Evolutionary conservation across 2,329 filamentous ascomycete species (phyloP).

Genomic region (Magnaporthiopsis poae): DNA sequence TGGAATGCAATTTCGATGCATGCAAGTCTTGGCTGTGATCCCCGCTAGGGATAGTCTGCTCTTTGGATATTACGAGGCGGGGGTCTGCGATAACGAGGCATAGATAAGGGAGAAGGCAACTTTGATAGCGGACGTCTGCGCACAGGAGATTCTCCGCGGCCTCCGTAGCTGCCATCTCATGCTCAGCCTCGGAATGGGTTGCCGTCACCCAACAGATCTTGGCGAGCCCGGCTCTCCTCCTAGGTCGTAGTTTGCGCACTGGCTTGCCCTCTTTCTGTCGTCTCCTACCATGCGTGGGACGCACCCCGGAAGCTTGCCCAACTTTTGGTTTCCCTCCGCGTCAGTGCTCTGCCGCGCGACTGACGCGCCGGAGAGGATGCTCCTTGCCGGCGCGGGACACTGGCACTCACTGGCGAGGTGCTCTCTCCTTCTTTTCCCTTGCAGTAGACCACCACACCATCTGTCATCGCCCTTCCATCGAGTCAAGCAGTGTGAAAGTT

Average conservation of each 20-base stretch:
- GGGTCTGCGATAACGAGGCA: too few relatives aligned
- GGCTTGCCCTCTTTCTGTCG: background rate
- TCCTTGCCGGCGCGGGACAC: background rate
- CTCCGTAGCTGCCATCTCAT: too few relatives aligned
- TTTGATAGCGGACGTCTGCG: too few relatives aligned
- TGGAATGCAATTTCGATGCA: background rate
- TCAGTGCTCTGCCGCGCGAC: background rate
- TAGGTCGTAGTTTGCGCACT: background rate
- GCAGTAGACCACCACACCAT: background rate
- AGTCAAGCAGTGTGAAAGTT: background rate
- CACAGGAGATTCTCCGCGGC: too few relatives aligned
- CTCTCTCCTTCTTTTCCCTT: background rate
- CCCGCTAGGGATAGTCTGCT: too few relatives aligned
- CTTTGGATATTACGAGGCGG: too few relatives aligned
- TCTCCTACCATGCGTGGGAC: too few relatives aligned
- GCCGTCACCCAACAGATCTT: background rate
- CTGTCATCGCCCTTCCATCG: too few relatives aligned
- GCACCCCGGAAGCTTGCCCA: background rate
- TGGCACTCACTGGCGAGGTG: background rate
- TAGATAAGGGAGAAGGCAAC: too few relatives aligned
- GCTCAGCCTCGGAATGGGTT: too few relatives aligned
- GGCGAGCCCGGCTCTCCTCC: background rate
- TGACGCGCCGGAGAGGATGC: background rate
- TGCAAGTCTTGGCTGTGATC: too few relatives aligned
- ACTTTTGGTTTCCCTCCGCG: background rate